phyloP scores from a whole-genome alignment of 192 early-diverging fungal species.

The Coemansia javaensis region DNA sequence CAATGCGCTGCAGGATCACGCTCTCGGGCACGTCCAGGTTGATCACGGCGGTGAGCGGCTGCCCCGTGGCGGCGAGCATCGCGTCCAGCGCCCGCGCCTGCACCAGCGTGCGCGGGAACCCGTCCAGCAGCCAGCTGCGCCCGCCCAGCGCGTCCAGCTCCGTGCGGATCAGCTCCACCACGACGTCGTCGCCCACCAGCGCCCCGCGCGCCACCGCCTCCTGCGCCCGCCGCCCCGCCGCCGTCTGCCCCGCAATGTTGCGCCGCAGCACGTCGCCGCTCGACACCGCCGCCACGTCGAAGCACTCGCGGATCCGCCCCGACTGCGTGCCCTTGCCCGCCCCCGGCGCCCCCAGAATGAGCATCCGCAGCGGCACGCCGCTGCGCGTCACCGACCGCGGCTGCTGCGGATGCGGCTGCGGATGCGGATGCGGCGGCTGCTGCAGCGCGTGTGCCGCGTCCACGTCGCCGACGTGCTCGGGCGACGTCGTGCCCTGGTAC shows the following conservation, averaged over 20 bases:
- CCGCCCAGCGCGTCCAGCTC: slow-evolving; percentile 24
- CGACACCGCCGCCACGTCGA: slow-evolving; percentile 67
- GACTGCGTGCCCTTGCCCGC: slow-evolving; percentile 92
- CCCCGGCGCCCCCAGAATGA: slow-evolving; percentile 73
- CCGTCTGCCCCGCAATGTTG: slow-evolving; percentile 68
- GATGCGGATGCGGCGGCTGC: too few relatives aligned
- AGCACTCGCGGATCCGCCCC: slow-evolving; percentile 63
- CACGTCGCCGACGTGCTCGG: neutral
- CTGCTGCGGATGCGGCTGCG: too few relatives aligned
- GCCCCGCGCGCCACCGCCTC: slow-evolving; percentile 37
- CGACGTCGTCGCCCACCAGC: slow-evolving; percentile 40
- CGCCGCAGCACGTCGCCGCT: slow-evolving; percentile 83
- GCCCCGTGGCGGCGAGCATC: slow-evolving; percentile 46
- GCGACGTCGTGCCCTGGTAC: slow-evolving; percentile 4
- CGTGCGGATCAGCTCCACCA: slow-evolving; percentile 38
- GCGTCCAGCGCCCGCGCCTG: slow-evolving; percentile 72
- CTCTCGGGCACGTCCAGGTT: slow-evolving; percentile 88
- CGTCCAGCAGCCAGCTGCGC: slow-evolving; percentile 80
- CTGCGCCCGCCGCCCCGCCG: slow-evolving; percentile 55
- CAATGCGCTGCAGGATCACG: slow-evolving; percentile 84
- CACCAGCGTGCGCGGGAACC: slow-evolving; percentile 79
- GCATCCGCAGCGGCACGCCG: slow-evolving; percentile 57
- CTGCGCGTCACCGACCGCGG: slow-evolving; percentile 20
- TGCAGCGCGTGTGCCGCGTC: neutral
- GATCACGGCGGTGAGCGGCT: slow-evolving; percentile 78